Evolutionary conservation across 768 basidiomycete species (phyloP).

Genomic region (Hypholoma sublateritium): DNA sequence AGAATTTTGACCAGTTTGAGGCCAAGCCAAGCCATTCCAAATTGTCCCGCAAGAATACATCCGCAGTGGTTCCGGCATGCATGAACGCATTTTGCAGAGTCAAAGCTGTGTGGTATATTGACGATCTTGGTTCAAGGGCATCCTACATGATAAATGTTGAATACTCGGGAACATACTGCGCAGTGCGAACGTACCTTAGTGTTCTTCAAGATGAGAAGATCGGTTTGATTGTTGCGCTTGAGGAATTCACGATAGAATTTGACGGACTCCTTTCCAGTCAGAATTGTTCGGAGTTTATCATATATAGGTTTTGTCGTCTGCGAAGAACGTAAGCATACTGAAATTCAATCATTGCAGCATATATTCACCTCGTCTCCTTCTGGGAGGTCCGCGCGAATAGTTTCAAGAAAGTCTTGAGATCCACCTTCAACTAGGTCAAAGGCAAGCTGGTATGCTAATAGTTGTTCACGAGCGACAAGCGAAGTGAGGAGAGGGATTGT

Average conservation of each 20-base stretch:
- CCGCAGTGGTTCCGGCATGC: conserved; percentile 97
- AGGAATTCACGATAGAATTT: conserved; percentile 95
- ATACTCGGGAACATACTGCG: not conserved
- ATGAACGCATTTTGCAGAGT: conserved; percentile 97
- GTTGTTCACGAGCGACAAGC: conserved; percentile 66
- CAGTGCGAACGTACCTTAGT: conserved; percentile 63
- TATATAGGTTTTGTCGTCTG: conserved; percentile 64
- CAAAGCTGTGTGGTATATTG: conserved; percentile 96
- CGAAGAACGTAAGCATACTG: not conserved
- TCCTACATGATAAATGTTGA: conserved; percentile 53
- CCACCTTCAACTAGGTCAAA: conserved; percentile 96
- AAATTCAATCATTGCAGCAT: not conserved
- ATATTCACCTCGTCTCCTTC: conserved; percentile 60
- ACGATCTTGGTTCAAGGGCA: conserved; percentile 87
- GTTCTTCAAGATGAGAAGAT: conserved; percentile 87
- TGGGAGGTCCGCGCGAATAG: conserved; percentile 66
- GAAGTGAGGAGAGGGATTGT: conserved; percentile 73
- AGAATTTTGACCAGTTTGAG: conserved; percentile 98
- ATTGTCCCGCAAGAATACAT: conserved; percentile 91
- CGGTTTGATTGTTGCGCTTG: conserved; percentile 90
- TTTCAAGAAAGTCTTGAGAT: conserved; percentile 88
- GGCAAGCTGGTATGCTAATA: conserved; percentile 91
- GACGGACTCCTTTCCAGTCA: conserved; percentile 90
- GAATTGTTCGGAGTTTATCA: conserved; percentile 77
- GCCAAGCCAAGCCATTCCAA: conserved; percentile 96